Evolutionary conservation across 1,284 basidiomycete genomes (phyloP), one percentile per base, ranked within the genome.

Genomic region (Peniophora sp.): DNA sequence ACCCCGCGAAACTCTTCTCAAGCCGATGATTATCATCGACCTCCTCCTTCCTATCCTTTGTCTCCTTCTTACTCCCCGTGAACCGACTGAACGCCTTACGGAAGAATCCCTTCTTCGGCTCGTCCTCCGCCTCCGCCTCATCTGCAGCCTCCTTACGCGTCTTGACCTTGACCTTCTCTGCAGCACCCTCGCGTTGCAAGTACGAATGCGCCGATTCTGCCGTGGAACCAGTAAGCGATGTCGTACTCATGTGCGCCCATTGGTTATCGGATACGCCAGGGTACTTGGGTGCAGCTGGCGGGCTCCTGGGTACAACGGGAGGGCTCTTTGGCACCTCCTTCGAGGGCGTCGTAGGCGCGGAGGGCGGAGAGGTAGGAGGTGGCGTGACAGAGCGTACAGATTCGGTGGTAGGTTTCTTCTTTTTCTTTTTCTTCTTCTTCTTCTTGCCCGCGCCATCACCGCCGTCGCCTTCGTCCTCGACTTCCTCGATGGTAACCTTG

Each of bases 121-220:
- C 65, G 48, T 71, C 69, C 50, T 70, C 69, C 17, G 74, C 68
- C n/a, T 75, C 63, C 53, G 76, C 75, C 43, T 78, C 63, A 11
- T 73, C 77, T 3, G 73, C 71, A 58, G 77, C 73, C 51, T 78
- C 77, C 0, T 77, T 73, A 24, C 86, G 74, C 17, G 82, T 79
- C 65, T 90, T 90, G 48, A 83, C 63, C 64, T 90, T 90, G 53
- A 67, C 65, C 63, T 85, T 87, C 19, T 65, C 57, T 38, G 65
- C 65, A 2, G 79, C 53, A 16, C 78, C 71, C 58, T 76, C 72
- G 16, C 70, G 64, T 57, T 81, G 74, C 20, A 87, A 56, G 63
- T 89, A 90, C n/a, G 82, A 78, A 53, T 71, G 83, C 22, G 77
- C 77, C 20, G 85, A 88, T 62, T 85, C 81, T 0, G 83, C 83